Evolutionary conservation across 192 early-diverging fungal species (phyloP), one percentile per base, ranked within the genome.

Genomic region (Dissophora ornata): DNA sequence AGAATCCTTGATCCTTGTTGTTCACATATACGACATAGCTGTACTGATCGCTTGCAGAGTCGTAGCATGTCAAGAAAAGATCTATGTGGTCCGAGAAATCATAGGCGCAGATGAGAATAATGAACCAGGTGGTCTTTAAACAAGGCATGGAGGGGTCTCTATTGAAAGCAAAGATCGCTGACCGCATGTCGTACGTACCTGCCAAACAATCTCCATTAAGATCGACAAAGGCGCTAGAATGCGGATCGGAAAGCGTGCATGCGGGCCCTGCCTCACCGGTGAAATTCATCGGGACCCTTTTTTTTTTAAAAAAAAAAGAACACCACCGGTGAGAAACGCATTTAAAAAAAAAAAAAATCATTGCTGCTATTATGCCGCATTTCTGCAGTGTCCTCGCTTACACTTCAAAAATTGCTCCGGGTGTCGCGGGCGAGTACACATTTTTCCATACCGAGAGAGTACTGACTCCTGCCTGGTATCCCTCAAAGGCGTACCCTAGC

Each of bases 191-290:
- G 22, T 57, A 26, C 33, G 67, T 79, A 88, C 89, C 91, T 56
- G 92, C 86, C 53, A 92, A 71, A 71, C 96, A 98, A 84, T 98
- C 96, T 24, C 96, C 96, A 64, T 98, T 83, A 28, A 98, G 71
- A 79, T 98, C 96, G 1, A 98, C 64, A 86, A 96, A 98, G 5
- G 95, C 95, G 78, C 90, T 96, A 0, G 95, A 96, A 68, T 97
- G 94, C n/a, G 93, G 93, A 44, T 85, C 64, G 15, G 91, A 75
- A n/a, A 89, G 84, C 40, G 44, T 81, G 70, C 96, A 97, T 48
- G 85, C 81, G 33, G 48, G 57, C 40, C 22, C 57, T 42, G 46
- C 30, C 38, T 68, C 65, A 1, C 62, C 63, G 12, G 69, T 61
- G 33, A 71, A 67, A 22, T 66, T 80, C 63, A 67, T 73, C 19